Evolutionary conservation across 257 asterid genomes (phyloP).

Genomic region (Salvia hispanica): DNA sequence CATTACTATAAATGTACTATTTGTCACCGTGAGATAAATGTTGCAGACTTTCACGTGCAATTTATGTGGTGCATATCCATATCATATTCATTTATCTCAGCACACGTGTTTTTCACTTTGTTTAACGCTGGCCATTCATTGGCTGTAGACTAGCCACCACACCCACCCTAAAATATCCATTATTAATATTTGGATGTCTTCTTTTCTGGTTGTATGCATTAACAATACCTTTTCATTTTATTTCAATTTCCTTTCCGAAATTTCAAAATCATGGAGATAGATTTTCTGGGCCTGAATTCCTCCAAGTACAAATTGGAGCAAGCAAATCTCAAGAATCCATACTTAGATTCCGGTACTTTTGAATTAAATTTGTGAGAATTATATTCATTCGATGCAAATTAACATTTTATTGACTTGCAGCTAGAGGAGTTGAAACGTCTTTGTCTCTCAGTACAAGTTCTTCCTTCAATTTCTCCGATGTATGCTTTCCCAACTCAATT

Average conservation of each 20-base stretch:
- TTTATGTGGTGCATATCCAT: slow-evolving; percentile 24
- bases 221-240: neutral
- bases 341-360: slow-evolving; percentile 28
- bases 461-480: slow-evolving; percentile 34
- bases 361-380: too few relatives aligned
- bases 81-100: slow-evolving; percentile 26
- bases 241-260: neutral
- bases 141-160: slow-evolving; percentile 16
- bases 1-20: neutral
- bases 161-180: slow-evolving; percentile 27
- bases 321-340: slow-evolving; percentile 4
- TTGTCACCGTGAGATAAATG: neutral
- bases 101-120: slow-evolving; percentile 51
- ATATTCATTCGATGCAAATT: neutral
- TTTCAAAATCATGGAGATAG: slow-evolving; percentile 42
- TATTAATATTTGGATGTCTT: neutral
- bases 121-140: slow-evolving; percentile 41
- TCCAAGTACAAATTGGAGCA: slow-evolving; percentile 5
- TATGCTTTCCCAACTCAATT: neutral
- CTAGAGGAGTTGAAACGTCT: slow-evolving; percentile 38
- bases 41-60: slow-evolving; percentile 35
- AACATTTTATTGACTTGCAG: slow-evolving; percentile 20
- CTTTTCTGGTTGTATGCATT: neutral
- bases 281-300: slow-evolving; percentile 47
- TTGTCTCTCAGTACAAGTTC: slow-evolving; percentile 42